These are phyloP conservation scores for Neurospora sp. DNA, from an alignment of 2,329 filamentous ascomycete genomes.

Conservation along the genomic window DNA sequence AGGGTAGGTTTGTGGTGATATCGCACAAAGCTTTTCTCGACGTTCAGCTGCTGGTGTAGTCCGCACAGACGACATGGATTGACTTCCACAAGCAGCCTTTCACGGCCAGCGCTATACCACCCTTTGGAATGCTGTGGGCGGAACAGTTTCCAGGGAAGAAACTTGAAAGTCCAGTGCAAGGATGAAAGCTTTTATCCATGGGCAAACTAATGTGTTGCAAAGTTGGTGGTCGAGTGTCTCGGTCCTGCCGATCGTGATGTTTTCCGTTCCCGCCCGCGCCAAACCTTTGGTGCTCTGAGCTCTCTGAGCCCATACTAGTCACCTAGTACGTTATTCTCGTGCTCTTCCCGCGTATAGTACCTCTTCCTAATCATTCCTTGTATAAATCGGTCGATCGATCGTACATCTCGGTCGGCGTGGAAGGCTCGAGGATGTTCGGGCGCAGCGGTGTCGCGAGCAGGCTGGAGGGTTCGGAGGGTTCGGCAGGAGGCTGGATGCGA, in stretches of 20 bases:
- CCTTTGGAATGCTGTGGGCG: no score
- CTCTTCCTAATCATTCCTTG: not conserved
- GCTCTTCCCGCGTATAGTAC: not conserved
- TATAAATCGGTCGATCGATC: not conserved
- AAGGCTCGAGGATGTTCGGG: not conserved
- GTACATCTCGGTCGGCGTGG: not conserved
- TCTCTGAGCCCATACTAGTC: not conserved
- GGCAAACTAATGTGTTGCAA: not conserved
- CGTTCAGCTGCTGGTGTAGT: not conserved
- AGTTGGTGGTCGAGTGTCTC: not conserved
- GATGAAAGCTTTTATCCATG: not conserved
- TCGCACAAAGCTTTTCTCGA: not conserved
- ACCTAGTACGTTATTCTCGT: rapidly evolving
- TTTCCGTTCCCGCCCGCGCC: not conserved
- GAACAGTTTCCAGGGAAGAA: not conserved
- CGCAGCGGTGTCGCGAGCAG: not conserved
- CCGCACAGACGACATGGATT: not conserved
- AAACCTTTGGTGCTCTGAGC: not conserved
- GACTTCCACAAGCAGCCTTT: not conserved
- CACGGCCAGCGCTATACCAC: not conserved
- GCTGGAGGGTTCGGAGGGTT: not conserved
- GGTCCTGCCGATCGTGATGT: not conserved
- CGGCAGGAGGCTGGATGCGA: not conserved
- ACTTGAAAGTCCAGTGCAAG: not conserved
- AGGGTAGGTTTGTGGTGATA: not conserved